Base-by-base conservation (phyloP, 768 basidiomycete species). In the Piloderma croceum region DNA sequence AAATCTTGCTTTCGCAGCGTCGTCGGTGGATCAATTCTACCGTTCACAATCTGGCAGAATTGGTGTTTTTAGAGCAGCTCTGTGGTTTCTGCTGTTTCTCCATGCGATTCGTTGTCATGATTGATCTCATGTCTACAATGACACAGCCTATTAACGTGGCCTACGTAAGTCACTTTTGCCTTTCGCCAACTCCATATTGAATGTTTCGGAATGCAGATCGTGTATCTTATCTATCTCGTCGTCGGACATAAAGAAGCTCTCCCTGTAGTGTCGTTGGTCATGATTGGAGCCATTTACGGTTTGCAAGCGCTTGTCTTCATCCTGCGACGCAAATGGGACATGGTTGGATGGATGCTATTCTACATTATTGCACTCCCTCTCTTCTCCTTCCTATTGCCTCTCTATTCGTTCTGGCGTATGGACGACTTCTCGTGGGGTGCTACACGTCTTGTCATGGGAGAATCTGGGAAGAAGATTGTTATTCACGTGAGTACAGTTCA, bases 1-100 rank as follows among this genome's bases (percentile, higher is more conserved):
- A 81, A 59, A 83, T 97, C 19, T 63, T 99, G 38, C 67, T 99
- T 17, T 96, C 91, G 6, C 96, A 99, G 58, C 83, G 94, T 69
- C 87, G 94, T 65, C 88, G 96, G 52, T 99, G 96, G 94, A 99
- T 99, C 65, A 99, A 99, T 69, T 98, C 94, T 13, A 99, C 94
- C 1, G 81, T 99, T 9, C 94, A 99, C 68, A 99, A 99, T 63
- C 67, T 99, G 41, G 89, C 83, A 37, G 94, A 98, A 56, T 70
- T 99, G 31, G 69, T 97, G 41, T 91, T 92, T 70, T 64, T 97
- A 54, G 89, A 93, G 40, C 80, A 87, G 44, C 78, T 93, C 18
- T 93, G 91, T 54, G 90, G 90, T 47, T 96, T 98, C 78, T 98
- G 94, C 58, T 94, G 90, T 69, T 98, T 98, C 75, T 96, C 91